Conservation (phyloP, 2,329 filamentous ascomycete species). For the Esteya vermicola region DNA sequence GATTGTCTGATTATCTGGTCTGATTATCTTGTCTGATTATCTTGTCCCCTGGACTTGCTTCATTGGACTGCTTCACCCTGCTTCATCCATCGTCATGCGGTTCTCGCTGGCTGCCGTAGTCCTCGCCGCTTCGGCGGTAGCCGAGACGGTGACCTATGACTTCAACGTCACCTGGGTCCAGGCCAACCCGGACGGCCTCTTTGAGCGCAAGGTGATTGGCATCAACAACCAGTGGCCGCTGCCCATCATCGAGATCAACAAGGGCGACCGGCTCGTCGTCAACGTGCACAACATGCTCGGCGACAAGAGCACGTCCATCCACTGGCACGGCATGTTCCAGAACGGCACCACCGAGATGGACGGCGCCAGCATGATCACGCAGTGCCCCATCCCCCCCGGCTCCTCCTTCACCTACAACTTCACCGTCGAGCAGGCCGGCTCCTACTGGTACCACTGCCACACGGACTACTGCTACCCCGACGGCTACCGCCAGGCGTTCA, state of each 20-base stretch:
- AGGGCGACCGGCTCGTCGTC: slow-evolving; percentile 47
- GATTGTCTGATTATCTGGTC: neutral
- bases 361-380: slow-evolving; percentile 49
- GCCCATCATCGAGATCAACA: slow-evolving; percentile 46
- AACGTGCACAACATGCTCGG: slow-evolving; percentile 45
- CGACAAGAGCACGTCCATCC: slow-evolving; percentile 48
- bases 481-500: slow-evolving; percentile 21
- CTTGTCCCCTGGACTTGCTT: neutral
- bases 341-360: slow-evolving; percentile 60
- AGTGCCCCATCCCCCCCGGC: slow-evolving; percentile 52
- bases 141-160: slow-evolving; percentile 38
- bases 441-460: slow-evolving; percentile 70
- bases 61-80: neutral
- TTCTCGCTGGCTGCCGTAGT: slow-evolving; percentile 5
- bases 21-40: neutral
- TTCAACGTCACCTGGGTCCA: slow-evolving; percentile 60
- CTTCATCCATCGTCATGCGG: slow-evolving; percentile 3
- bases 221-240: slow-evolving; percentile 68
- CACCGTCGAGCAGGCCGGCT: slow-evolving; percentile 43
- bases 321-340: slow-evolving; percentile 59
- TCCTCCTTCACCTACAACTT: slow-evolving; percentile 54
- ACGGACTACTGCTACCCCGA: slow-evolving; percentile 54
- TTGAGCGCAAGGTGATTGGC: slow-evolving; percentile 53
- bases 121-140: slow-evolving; percentile 15
- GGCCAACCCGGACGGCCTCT: slow-evolving; percentile 55